phyloP scores from a whole-genome alignment of 495 filamentous ascomycete species.

The Penicillium daleae region DNA sequence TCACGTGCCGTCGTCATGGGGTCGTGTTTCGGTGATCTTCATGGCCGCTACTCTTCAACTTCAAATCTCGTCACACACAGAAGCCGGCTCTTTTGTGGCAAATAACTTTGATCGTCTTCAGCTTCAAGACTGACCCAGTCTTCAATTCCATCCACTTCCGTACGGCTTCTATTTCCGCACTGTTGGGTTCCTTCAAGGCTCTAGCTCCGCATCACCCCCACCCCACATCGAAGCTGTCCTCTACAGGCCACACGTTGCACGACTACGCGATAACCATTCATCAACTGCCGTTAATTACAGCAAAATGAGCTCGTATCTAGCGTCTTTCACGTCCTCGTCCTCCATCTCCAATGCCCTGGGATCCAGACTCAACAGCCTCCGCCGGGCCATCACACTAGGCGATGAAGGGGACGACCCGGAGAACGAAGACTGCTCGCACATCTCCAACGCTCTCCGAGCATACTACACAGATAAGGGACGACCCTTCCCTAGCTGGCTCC shows the following conservation, averaged over 20 bases:
- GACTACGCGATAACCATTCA: background rate
- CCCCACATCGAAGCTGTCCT: slow-evolving; percentile 30
- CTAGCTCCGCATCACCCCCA: slow-evolving; percentile 31
- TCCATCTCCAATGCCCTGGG: slow-evolving; percentile 76
- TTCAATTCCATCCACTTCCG: background rate
- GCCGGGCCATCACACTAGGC: slow-evolving; percentile 78
- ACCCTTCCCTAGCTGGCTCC: slow-evolving; percentile 86
- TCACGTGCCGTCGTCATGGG: slow-evolving; percentile 22
- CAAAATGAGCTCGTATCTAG: slow-evolving; percentile 80
- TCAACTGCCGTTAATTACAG: slow-evolving; percentile 2
- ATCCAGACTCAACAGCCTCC: slow-evolving; percentile 77
- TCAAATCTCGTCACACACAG: slow-evolving; percentile 10
- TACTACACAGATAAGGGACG: slow-evolving; percentile 92
- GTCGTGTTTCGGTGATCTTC: slow-evolving; percentile 14
- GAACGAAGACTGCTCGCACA: slow-evolving; percentile 91
- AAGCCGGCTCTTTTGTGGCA: slow-evolving; percentile 31
- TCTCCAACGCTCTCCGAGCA: slow-evolving; percentile 90
- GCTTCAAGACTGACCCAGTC: slow-evolving; percentile 2
- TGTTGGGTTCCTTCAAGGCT: slow-evolving; percentile 11
- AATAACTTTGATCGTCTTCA: slow-evolving; percentile 8
- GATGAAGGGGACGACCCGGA: slow-evolving; percentile 76
- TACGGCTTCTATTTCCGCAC: background rate
- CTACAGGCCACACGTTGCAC: slow-evolving; percentile 10
- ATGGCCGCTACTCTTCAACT: slow-evolving; percentile 12
- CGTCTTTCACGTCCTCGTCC: slow-evolving; percentile 62